These are phyloP conservation scores for Lyophyllum shimeji DNA, from an alignment of 768 basidiomycete genomes.

Conservation along the genomic window DNA sequence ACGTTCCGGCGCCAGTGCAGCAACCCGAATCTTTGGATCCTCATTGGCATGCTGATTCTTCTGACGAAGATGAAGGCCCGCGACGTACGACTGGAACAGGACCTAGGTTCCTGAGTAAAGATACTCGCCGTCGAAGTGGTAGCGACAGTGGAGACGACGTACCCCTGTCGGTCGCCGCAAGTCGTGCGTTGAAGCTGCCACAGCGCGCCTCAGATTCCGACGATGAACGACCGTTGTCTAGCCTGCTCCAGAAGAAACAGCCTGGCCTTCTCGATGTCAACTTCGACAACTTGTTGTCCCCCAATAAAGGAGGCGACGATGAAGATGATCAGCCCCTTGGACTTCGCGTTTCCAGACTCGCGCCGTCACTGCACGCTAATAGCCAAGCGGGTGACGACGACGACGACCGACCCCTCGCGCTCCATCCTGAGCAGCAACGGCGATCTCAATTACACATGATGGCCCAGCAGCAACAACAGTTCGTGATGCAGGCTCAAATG, in stretches of 20 bases:
- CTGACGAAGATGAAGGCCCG: constrained; percentile 61
- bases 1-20: constrained; percentile 13
- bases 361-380: constrained; percentile 21
- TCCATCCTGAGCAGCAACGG: constrained; percentile 80
- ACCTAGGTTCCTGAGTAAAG: constrained; percentile 44
- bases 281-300: constrained; percentile 32
- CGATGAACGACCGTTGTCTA: constrained; percentile 71
- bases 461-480: constrained; percentile 55
- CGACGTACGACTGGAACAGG: constrained; percentile 61
- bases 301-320: constrained; percentile 42
- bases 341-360: constrained; percentile 56
- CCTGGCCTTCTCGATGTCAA: constrained; percentile 42
- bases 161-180: constrained; percentile 67
- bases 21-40: constrained; percentile 12
- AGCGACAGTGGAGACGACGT: constrained; percentile 79
- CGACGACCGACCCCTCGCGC: constrained; percentile 68
- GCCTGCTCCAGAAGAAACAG: constrained; percentile 49
- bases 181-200: constrained; percentile 46
- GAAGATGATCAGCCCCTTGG: constrained; percentile 76
- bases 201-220: constrained; percentile 49
- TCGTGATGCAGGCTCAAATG: constrained; percentile 79
- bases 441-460: constrained; percentile 65
- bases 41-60: constrained; percentile 56
- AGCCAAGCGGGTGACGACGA: constrained; percentile 55
- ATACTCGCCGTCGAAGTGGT: constrained; percentile 20